Percentiles rank a stretch among this genome's conserved stretches.
Conservation (phyloP, 805 yeast genomes). For the Saccharomycopsis fermentans region DNA sequence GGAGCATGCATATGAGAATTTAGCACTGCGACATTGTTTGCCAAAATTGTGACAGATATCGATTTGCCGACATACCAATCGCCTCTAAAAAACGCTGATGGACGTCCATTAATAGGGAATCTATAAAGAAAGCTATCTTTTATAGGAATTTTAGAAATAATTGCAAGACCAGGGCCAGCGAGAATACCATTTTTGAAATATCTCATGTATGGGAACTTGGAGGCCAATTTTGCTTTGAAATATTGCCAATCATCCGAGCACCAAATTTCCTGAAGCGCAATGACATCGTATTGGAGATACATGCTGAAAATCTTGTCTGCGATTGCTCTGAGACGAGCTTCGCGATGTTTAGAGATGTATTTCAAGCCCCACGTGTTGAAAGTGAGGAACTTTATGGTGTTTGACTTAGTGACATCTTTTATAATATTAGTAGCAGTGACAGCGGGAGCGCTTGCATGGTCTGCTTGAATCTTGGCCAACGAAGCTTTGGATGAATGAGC, state of each 20-base stretch:
- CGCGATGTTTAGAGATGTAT: constrained; percentile 63
- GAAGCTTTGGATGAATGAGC: too few relatives aligned
- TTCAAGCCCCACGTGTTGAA: constrained; percentile 88
- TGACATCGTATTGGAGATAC: constrained; percentile 50
- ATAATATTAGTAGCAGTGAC: too few relatives aligned
- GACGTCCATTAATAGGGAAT: constrained; percentile 89
- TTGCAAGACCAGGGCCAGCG: constrained; percentile 87
- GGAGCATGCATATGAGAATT: constrained; percentile 99
- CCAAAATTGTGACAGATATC: constrained; percentile 61
- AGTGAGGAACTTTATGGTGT: constrained; percentile 43
- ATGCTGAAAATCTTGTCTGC: constrained; percentile 47
- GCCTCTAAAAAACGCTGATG: constrained; percentile 87
- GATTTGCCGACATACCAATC: constrained; percentile 97
- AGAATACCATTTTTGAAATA: constrained; percentile 74
- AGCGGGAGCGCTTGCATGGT: background rate
- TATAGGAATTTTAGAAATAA: constrained; percentile 78
- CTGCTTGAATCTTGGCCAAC: background rate
- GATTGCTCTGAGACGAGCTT: constrained; percentile 58
- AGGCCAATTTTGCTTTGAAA: constrained; percentile 36
- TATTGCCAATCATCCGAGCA: constrained; percentile 72
- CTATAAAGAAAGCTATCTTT: constrained; percentile 67
- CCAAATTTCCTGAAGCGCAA: constrained; percentile 96
- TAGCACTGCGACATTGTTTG: constrained; percentile 50
- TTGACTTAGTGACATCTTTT: background rate
- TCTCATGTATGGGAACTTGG: constrained; percentile 52